These are phyloP conservation scores for Bipolaris cookei DNA, from an alignment of 2,329 filamentous ascomycete genomes.

Conservation along the genomic window DNA sequence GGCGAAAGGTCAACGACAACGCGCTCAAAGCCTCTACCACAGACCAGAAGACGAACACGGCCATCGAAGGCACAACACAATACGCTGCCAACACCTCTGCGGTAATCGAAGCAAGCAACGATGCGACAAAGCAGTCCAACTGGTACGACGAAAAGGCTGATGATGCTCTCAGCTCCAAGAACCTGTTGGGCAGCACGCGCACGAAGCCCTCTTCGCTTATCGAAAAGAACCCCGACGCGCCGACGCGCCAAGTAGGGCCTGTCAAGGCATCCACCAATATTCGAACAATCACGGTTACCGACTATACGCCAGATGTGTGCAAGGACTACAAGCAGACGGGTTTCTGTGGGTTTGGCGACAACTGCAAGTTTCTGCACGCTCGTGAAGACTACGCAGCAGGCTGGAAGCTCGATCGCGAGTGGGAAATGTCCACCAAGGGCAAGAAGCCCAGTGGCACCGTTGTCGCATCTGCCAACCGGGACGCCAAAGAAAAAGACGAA, in stretches of 20 bases:
- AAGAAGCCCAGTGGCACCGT: conserved; percentile 59
- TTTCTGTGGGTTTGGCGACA: conserved; percentile 74
- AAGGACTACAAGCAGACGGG: conserved; percentile 85
- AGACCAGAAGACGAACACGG: conserved; percentile 56
- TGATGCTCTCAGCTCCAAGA: conserved; percentile 59
- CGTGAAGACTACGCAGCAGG: conserved; percentile 85
- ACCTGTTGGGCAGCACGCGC: conserved; percentile 65
- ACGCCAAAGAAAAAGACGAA: conserved; percentile 50
- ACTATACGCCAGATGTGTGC: conserved; percentile 91
- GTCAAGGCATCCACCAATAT: conserved; percentile 89
- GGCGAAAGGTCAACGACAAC: conserved; percentile 72
- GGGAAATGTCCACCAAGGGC: conserved; percentile 80
- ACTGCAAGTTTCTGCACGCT: conserved; percentile 80
- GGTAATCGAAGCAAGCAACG: conserved; percentile 72
- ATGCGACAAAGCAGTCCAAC: conserved; percentile 86
- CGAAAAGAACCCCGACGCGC: conserved; percentile 78
- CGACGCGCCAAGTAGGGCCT: conserved; percentile 75
- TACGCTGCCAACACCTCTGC: conserved; percentile 67
- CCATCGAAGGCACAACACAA: conserved; percentile 55
- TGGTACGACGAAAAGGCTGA: conserved; percentile 82
- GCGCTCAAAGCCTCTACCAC: conserved; percentile 69
- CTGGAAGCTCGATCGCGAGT: conserved; percentile 94
- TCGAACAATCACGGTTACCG: conserved; percentile 85
- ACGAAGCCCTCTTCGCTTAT: conserved; percentile 63
- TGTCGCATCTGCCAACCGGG: conserved; percentile 65